Evolutionary conservation across 306 rosid genomes (phyloP), one percentile per base, ranked within the genome.

Genomic region (Luffa aegyptiaca): DNA sequence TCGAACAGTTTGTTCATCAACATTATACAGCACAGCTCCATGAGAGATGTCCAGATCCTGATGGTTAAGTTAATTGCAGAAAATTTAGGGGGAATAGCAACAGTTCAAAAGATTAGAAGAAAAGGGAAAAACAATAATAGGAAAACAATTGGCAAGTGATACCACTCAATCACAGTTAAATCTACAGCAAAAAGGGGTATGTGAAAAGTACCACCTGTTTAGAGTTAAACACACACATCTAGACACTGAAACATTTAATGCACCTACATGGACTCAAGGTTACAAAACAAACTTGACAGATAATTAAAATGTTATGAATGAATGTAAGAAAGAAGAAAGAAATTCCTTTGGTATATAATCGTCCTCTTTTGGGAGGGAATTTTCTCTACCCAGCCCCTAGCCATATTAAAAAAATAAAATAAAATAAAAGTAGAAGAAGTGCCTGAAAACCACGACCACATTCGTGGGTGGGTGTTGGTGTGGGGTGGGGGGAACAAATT

Each of bases 1-100:
- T 86, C 97, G 86, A 80, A 91, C 97, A 78, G 97, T 95, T 83
- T 89, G 96, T 84, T 91, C 97, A 77, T 93, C 97, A 77, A 93
- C 91, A 56, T 93, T 86, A 74, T 62, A 82, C 79, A 95, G 86
- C 78, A 95, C 91, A 62, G 96, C 89, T 69, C 83, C 92, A 52
- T 85, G 76, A 52, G 97, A 93, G 86, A 95, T 90, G 88, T 95
- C 97, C 82, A 95, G 86, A 77, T 91, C 98, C 97, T 95, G 92
- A 79, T 26, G 20, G 84, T 44, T 63, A 81, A 83, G 80, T 56
- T 61, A 35, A 55, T 41, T 41, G 35, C 36, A 42, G 18, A 69
- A 42, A 39, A 41, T 8, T 66, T 41, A 41, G 8, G 74, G 14
- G 73, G 9, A 69, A 69, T 48, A 21, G 39, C 37, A 71, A 21